These are phyloP conservation scores for Lithohypha guttulata DNA, from an alignment of 2,329 filamentous ascomycete species.

Conservation along the genomic window DNA sequence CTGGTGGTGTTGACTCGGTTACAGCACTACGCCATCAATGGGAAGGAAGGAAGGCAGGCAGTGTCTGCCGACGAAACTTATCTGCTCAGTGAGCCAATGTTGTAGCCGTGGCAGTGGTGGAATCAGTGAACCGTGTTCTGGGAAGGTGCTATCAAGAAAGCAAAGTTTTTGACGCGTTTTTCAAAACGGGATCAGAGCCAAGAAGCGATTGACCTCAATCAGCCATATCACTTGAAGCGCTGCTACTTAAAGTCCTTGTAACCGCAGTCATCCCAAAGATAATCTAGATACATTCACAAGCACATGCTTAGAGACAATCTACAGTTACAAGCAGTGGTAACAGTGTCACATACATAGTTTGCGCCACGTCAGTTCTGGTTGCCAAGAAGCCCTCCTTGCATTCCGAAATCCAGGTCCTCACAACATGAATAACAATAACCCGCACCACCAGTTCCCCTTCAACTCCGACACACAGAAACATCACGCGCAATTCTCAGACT, in stretches of 20 bases:
- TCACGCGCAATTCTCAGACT: slow-evolving; percentile 39
- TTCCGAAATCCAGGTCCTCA: neutral
- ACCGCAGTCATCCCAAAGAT: too few relatives aligned
- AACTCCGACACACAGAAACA: too few relatives aligned
- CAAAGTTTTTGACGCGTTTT: neutral
- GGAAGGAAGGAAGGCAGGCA: too few relatives aligned
- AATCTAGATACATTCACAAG: too few relatives aligned
- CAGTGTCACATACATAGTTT: too few relatives aligned
- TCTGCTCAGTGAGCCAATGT: neutral
- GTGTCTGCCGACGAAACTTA: too few relatives aligned
- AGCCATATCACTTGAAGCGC: neutral
- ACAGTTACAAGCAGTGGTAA: too few relatives aligned
- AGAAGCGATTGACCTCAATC: neutral
- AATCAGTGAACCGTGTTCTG: neutral
- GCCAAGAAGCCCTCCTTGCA: slow-evolving; percentile 1
- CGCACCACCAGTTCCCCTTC: slow-evolving; percentile 12
- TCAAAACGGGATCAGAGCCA: neutral
- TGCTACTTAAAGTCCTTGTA: too few relatives aligned
- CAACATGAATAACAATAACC: slow-evolving; percentile 7
- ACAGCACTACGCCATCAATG: too few relatives aligned
- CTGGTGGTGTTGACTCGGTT: too few relatives aligned
- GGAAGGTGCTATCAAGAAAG: neutral
- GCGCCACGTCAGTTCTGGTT: slow-evolving; percentile 2
- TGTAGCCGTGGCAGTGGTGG: neutral
- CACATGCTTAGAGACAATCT: too few relatives aligned